A percentile compares a stretch with the other conserved stretches of the same genome.
Conservation (phyloP, 2,329 filamentous ascomycete species). For the Verticillium isaacii region DNA sequence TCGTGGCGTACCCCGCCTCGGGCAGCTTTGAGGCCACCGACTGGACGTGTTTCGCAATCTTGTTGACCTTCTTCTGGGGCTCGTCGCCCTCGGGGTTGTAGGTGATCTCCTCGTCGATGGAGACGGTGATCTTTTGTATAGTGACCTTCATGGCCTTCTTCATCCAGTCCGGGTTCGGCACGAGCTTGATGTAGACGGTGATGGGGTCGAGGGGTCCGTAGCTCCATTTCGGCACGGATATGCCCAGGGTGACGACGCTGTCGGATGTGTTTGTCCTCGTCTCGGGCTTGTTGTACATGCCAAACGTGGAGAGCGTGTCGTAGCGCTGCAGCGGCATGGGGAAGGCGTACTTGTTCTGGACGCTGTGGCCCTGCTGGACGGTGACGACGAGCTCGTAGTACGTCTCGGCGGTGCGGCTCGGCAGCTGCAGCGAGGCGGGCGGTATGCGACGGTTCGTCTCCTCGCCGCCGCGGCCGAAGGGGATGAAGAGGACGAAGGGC, state of each 20-base stretch:
- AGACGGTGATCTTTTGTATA: constrained; percentile 88
- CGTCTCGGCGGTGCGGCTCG: constrained; percentile 92
- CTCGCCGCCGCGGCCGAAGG: constrained; percentile 85
- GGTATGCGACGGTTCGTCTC: constrained; percentile 87
- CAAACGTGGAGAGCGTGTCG: constrained; percentile 95
- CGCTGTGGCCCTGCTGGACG: constrained; percentile 82
- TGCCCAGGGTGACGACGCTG: constrained; percentile 85
- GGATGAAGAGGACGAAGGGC: constrained; percentile 95
- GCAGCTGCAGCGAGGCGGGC: constrained; percentile 84
- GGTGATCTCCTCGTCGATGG: constrained; percentile 97
- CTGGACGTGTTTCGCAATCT: constrained; percentile 78
- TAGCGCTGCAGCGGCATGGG: constrained; percentile 89
- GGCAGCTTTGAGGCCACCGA: constrained; percentile 78
- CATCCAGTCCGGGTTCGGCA: constrained; percentile 88
- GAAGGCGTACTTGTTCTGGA: constrained; percentile 87
- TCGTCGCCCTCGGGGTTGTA: constrained; percentile 98
- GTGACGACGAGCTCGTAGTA: constrained; percentile 96
- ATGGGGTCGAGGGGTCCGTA: constrained; percentile 95
- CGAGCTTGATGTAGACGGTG: constrained; percentile 90
- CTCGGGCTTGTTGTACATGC: constrained; percentile 98
- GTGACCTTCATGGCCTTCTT: constrained; percentile 86
- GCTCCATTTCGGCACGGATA: constrained; percentile 91
- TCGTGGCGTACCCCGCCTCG: constrained; percentile 88
- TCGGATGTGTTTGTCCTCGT: constrained; percentile 81
- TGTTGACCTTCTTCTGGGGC: constrained; percentile 83